Base-by-base conservation (phyloP, 73 alveolate genomes). In the Paramecium biaurelia region DNA sequence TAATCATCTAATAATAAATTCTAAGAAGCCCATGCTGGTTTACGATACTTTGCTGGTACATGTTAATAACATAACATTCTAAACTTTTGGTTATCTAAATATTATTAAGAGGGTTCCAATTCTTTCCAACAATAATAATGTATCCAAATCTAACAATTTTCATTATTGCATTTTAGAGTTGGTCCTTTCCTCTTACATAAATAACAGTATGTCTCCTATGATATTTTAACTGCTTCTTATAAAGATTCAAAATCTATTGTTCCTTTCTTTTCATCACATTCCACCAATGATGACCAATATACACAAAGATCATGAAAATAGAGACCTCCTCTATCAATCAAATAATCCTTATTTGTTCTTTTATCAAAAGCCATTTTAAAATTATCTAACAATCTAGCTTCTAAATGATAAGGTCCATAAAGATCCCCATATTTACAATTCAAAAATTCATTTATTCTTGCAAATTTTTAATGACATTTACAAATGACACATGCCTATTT, bases 101-200 rank as follows among this genome's bases (percentile, higher is more conserved):
- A 74, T 38, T 74, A 35, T 74, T 74, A 21, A 35, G 41, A 21
- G 0, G 87, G 58, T 30, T 74, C 59, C 11, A 74, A 74, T 18
- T 35, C 59, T 10, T 38, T 74, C 57, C 57, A 74, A 38, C 87
- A 74, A 35, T 74, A 74, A 34, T 74, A 74, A 74, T 74, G 87
- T n/a, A 74, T 35, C 87, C 87, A 74, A 14, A 38, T 74, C 18
- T 74, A 14, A 34, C 87, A 74, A 14, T 32, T 32, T 4, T 32
- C 34, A 74, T 74, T 35, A 74, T 74, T 74, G n/a, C 87, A 74
- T 38, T 74, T 74, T 0, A 74, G 18, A 10, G 87, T 74, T 1
- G 87, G 59, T 74, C 87, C 87, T n/a, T 21, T 74, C 23, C 87
- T 74, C n/a, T 74, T 74, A 18, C 87, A 74, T 32, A 74, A 34